Conservation (phyloP, 495 filamentous ascomycete genomes). For the Viridothelium virens region DNA sequence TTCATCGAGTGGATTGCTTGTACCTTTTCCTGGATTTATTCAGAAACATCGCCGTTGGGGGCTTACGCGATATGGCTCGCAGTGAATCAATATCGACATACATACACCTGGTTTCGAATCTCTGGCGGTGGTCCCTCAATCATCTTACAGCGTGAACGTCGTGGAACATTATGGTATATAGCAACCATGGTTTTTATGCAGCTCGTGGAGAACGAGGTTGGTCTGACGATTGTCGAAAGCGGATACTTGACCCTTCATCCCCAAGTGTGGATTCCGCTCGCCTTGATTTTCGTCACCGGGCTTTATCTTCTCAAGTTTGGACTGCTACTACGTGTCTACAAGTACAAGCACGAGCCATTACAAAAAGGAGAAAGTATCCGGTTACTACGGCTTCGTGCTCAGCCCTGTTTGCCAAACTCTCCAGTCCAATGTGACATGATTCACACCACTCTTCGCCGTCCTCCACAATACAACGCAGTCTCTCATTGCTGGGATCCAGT, state of each 20-base stretch:
- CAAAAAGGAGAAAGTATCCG: background rate
- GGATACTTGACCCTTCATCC: background rate
- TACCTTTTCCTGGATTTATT: background rate
- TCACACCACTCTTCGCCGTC: background rate
- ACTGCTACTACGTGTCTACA: background rate
- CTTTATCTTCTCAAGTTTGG: background rate
- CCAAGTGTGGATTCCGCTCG: background rate
- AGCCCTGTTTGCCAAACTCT: background rate
- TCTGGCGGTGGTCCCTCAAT: background rate
- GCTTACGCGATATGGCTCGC: background rate
- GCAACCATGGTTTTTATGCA: background rate
- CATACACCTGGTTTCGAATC: background rate
- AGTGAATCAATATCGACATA: slow-evolving; percentile 4
- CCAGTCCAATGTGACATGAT: background rate
- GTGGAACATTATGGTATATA: background rate
- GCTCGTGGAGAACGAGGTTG: background rate
- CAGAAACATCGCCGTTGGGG: background rate
- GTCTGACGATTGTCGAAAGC: background rate
- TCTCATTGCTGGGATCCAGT: background rate
- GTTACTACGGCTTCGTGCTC: background rate
- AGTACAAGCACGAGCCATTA: slow-evolving; percentile 2
- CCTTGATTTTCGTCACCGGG: background rate
- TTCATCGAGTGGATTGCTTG: background rate
- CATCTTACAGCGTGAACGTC: slow-evolving; percentile 1
- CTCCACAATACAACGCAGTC: background rate